A percentile compares a stretch with the other conserved stretches of the same genome.
Conservation (phyloP, 2,329 filamentous ascomycete genomes). For the Aspergillus sp. region DNA sequence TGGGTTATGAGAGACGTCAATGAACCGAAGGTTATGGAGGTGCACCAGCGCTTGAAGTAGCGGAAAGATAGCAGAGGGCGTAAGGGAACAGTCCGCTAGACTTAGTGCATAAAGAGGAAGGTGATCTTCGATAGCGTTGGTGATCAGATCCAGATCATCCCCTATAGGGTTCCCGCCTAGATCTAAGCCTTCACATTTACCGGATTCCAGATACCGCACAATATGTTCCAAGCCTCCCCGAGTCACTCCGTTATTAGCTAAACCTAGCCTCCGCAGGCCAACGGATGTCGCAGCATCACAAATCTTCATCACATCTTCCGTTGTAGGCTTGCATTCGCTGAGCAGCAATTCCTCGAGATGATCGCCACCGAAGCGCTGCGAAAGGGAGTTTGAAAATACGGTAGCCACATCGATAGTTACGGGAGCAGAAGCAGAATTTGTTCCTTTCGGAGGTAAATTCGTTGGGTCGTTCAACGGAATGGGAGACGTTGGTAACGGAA, state of each 20-base stretch:
- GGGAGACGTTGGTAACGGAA: conserved; percentile 65
- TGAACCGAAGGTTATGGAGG: conserved; percentile 75
- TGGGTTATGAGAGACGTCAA: conserved; percentile 89
- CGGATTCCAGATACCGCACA: conserved; percentile 70
- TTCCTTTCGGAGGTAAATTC: conserved; percentile 14
- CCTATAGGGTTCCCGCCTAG: conserved; percentile 78
- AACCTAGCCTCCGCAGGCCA: conserved; percentile 73
- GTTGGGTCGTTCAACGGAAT: conserved; percentile 26
- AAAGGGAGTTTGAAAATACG: conserved; percentile 72
- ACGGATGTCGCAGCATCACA: conserved; percentile 80
- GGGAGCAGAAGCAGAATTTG: conserved; percentile 20
- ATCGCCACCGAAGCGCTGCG: conserved; percentile 71
- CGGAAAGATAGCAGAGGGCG: conserved; percentile 68
- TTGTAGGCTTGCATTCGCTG: conserved; percentile 72
- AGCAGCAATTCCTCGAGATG: conserved; percentile 80
- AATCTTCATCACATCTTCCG: conserved; percentile 69
- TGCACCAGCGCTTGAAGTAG: conserved; percentile 72
- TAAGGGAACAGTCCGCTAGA: conserved; percentile 80
- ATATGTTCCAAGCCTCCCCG: conserved; percentile 73
- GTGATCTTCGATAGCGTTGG: conserved; percentile 39
- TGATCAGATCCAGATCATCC: conserved; percentile 49
- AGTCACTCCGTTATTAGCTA: conserved; percentile 79
- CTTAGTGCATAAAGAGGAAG: conserved; percentile 76
- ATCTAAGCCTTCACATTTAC: conserved; percentile 83
- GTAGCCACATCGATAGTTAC: conserved; percentile 55